Base-by-base conservation (phyloP, 441 rosid species). In the Daphne laureola region DNA sequence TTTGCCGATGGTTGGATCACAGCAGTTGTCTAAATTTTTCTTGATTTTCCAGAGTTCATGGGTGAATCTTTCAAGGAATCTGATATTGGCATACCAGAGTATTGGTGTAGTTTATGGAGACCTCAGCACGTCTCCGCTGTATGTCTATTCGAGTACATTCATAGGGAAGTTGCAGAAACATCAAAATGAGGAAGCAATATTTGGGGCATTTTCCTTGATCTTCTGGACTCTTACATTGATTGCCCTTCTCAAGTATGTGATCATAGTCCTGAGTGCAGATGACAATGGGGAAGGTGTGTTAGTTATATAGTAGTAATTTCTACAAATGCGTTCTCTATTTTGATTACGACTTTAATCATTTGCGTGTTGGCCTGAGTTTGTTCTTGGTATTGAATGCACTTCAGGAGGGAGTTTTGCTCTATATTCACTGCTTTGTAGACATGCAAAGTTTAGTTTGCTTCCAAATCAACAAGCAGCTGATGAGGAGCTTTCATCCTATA, bases 201-300 rank as follows among this genome's bases (percentile, higher is more conserved):
- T 67, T 17, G 76, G 76, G 8, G 70, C 59, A 42, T 66, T 74
- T 53, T 68, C 76, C 35, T 54, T 74, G 61, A 57, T 75, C n/a
- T 62, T 75, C 70, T 75, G 77, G 74, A 65, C 77, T 61, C 53
- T 66, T 59, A 69, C 80, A n/a, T 21, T 69, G 50, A 68, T 75
- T 43, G 68, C 70, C 7, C 69, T 69, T 14, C 52, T 44, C 67
- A 75, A 72, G 68, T 66, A 72, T 27, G 53, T 63, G n/a, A 25
- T 69, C 21, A 57, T 67, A 58, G 77, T 69, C 12, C 55, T 69
- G 43, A 55, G 59, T 49, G 77, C 74, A 13, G 65, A 72, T 54
- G 74, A 75, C 41, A 66, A 61, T 43, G 74, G 73, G n/a, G 77
- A 75, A 72, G 80, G 80, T 72, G 59, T 7, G 38, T 31, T 31